phyloP scores from a whole-genome alignment of 148 eudicot genomes.

The Camellia japonica region DNA sequence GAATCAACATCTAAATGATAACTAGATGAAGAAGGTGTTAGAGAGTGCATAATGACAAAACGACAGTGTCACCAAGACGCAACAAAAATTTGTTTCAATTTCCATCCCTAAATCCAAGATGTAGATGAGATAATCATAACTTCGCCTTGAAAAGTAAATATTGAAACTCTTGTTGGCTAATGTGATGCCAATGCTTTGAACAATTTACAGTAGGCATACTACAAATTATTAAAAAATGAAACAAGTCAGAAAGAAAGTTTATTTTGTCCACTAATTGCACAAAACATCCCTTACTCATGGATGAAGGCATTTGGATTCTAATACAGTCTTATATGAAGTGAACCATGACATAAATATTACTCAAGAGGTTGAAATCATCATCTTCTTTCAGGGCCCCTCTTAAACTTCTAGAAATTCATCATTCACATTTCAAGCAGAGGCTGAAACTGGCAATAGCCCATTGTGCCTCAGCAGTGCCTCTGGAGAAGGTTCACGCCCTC shows the following conservation, averaged over 20 bases:
- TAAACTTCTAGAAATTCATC: background rate
- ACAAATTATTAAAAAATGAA: background rate
- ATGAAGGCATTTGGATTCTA: background rate
- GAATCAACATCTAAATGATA: too few species aligned
- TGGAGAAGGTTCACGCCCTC: conserved; percentile 96
- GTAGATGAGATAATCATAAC: too few species aligned
- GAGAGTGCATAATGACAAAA: too few species aligned
- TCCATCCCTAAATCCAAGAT: too few species aligned
- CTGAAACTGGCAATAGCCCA: conserved; percentile 56
- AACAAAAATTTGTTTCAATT: too few species aligned
- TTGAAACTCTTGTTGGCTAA: background rate
- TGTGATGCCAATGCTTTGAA: background rate
- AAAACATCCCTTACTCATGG: background rate
- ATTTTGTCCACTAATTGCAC: background rate
- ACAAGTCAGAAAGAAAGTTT: background rate
- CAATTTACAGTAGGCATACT: background rate
- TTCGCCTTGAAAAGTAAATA: too few species aligned
- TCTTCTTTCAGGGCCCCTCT: background rate
- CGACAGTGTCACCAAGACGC: too few species aligned
- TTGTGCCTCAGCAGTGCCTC: conserved; percentile 90
- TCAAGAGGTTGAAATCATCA: background rate
- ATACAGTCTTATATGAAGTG: background rate
- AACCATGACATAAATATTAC: background rate
- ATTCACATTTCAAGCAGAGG: conserved; percentile 22
- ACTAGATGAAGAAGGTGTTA: too few species aligned